Base-by-base conservation (phyloP, 306 rosid genomes). In the Sindora glabra region DNA sequence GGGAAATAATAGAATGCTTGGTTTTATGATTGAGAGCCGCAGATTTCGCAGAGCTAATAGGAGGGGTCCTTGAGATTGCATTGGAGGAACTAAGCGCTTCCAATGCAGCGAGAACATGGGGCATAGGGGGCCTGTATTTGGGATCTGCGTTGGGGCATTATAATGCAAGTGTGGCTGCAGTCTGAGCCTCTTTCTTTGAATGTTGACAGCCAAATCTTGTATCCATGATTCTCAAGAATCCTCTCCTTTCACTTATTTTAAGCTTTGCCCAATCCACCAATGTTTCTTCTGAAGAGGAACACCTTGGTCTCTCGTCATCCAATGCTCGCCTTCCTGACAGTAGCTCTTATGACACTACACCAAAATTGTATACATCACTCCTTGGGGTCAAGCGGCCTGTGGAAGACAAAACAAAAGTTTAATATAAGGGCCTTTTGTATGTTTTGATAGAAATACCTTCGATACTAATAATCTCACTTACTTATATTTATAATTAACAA, bases 341-440 rank as follows among this genome's bases (percentile, higher is more conserved):
- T 25, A 92, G 60, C 75, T 92, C 98, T 52, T 88, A 65, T 56
- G 85, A 45, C 45, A 92, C 86, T 0, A 92, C 96, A 0, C 98
- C 98, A 8, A 92, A 92, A 74, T 92, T 81, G 82, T 88, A 92
- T 37, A 92, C 96, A 59, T 92, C 98, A 53, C 89, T 88, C 74
- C 77, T 92, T 10, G 81, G 66, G 3, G 89, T 83, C 86, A 91
- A 83, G 79, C 83, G 98, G 19, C 98, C 98, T 91, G 81, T 68
- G 45, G 15, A 41, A 44, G 34, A 39, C 59, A n/a, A n/a, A n/a
- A n/a, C n/a, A n/a, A n/a, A n/a, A n/a, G n/a, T n/a, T n/a, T n/a
- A n/a, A n/a, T n/a, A n/a, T n/a, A n/a, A n/a, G n/a, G n/a, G n/a
- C n/a, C n/a, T n/a, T n/a, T n/a, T n/a, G n/a, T n/a, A n/a, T n/a